Evolutionary conservation across 148 eudicot species (phyloP).

Genomic region (Chenopodium album): DNA sequence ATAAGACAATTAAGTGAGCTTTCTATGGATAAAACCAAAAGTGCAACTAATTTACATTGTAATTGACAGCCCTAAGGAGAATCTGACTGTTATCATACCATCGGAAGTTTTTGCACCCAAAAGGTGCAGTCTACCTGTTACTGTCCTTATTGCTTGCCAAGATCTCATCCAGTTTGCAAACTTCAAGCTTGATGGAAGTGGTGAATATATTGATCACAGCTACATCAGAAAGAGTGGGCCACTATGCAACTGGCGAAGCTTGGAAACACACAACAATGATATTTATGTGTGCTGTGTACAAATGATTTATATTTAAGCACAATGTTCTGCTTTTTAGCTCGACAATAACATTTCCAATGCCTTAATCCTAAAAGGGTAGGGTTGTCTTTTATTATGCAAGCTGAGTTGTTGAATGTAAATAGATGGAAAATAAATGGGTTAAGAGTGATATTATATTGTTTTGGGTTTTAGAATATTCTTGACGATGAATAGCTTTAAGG

Average conservation of each 20-base stretch:
- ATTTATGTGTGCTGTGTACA: not conserved
- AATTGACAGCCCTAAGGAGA: slow-evolving; percentile 39
- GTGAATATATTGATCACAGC: slow-evolving; percentile 60
- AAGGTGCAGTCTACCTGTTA: slow-evolving; percentile 56
- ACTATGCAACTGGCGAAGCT: slow-evolving; percentile 82
- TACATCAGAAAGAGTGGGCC: slow-evolving; percentile 79
- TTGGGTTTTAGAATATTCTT: not conserved
- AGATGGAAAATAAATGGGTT: not conserved
- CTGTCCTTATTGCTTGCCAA: slow-evolving; percentile 65
- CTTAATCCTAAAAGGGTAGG: not conserved
- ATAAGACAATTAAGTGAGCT: too few relatives aligned
- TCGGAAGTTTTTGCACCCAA: too few relatives aligned
- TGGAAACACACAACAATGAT: slow-evolving; percentile 28
- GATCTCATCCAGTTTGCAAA: slow-evolving; percentile 40
- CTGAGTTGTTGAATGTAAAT: too few relatives aligned
- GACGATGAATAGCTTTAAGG: too few relatives aligned
- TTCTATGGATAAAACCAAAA: too few relatives aligned
- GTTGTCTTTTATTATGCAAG: too few relatives aligned
- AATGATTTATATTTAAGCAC: too few relatives aligned
- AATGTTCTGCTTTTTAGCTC: not conserved
- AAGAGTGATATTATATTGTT: not conserved
- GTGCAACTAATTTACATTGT: not conserved
- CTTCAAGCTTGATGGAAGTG: slow-evolving; percentile 18
- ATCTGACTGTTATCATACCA: slow-evolving; percentile 46
- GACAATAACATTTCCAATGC: not conserved